These are phyloP conservation scores for Malassezia yamatoensis DNA, from an alignment of 1,284 basidiomycete species.

Conservation along the genomic window DNA sequence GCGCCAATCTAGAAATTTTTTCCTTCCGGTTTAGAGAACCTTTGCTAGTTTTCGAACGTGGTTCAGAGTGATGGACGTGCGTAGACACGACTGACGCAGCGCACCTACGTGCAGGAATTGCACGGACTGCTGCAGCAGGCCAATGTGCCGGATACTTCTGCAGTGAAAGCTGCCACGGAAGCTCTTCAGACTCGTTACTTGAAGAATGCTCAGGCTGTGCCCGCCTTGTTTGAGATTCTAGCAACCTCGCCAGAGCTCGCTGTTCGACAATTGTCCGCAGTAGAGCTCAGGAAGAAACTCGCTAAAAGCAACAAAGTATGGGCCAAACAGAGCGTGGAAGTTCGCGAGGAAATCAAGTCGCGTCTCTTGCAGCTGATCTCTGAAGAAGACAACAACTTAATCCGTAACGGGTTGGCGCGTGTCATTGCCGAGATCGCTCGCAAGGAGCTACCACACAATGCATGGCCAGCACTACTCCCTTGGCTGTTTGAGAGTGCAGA, in stretches of 20 bases:
- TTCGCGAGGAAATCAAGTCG: conserved; percentile 74
- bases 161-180: conserved; percentile 60
- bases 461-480: conserved; percentile 80
- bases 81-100: conserved; percentile 4
- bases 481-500: conserved; percentile 73
- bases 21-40: background rate
- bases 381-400: conserved; percentile 69
- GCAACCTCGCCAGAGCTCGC: conserved; percentile 66
- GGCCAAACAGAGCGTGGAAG: conserved; percentile 61
- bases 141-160: conserved; percentile 43
- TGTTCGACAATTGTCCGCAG: conserved; percentile 92
- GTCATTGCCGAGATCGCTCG: conserved; percentile 86
- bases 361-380: conserved; percentile 72
- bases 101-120: conserved; percentile 33
- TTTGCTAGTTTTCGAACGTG: too few relatives aligned
- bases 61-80: conserved; percentile 2
- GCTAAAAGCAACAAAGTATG: conserved; percentile 70
- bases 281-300: conserved; percentile 90
- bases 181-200: conserved; percentile 59
- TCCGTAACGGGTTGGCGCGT: conserved; percentile 66
- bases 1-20: background rate
- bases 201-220: conserved; percentile 79
- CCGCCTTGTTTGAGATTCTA: conserved; percentile 79
- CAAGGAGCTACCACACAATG: conserved; percentile 69
- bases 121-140: conserved; percentile 43